Conservation (phyloP, 768 basidiomycete species). For the Tricholoma saponaceum region DNA sequence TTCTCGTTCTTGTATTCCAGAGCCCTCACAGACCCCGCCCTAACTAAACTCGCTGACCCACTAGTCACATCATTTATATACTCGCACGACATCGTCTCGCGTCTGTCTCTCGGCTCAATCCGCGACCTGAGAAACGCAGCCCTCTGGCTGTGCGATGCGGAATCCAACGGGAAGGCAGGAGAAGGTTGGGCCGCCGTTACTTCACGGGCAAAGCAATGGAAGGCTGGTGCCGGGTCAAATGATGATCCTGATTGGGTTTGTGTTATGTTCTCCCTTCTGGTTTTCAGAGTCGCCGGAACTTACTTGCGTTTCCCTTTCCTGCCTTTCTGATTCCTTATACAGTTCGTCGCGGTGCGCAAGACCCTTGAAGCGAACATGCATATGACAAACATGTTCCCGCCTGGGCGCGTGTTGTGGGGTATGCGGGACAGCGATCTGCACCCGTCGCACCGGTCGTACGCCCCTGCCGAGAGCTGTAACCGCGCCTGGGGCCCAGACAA, state of each 20-base stretch:
- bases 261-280: constrained; percentile 3
- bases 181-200: constrained; percentile 53
- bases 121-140: constrained; percentile 73
- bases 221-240: constrained; percentile 46
- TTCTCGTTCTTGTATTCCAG: constrained; percentile 26
- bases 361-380: constrained; percentile 86
- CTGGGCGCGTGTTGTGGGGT: constrained; percentile 78
- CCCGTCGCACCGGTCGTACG: constrained; percentile 43
- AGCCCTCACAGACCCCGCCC: constrained; percentile 55
- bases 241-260: constrained; percentile 58
- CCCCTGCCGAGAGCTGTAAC: constrained; percentile 9
- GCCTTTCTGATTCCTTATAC: constrained; percentile 1
- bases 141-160: constrained; percentile 76
- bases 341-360: constrained; percentile 81
- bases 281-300: not conserved
- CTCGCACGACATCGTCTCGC: constrained; percentile 77
- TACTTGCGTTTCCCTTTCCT: not conserved
- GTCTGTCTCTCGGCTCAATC: constrained; percentile 74
- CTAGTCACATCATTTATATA: constrained; percentile 78
- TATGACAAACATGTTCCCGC: constrained; percentile 66
- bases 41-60: constrained; percentile 55
- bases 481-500: constrained; percentile 36
- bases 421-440: constrained; percentile 70
- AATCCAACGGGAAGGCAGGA: constrained; percentile 38
- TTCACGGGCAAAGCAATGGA: constrained; percentile 52